phyloP scores from a whole-genome alignment of 1,284 basidiomycete species.

The Termitomyces sp. region DNA sequence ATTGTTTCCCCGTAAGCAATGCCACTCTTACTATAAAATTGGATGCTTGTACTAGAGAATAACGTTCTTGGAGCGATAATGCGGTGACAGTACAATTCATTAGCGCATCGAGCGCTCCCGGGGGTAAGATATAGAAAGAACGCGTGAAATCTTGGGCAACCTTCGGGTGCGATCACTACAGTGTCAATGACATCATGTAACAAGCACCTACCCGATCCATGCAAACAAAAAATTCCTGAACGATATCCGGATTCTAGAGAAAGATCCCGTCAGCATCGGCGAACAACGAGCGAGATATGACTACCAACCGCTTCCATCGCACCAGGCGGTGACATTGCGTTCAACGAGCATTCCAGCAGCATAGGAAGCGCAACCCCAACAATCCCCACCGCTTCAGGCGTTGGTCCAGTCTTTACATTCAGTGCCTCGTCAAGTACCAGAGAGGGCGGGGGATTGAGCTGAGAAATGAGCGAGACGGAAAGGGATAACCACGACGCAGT shows the following conservation, averaged over 20 bases:
- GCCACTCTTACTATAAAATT: slow-evolving; percentile 65
- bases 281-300: neutral
- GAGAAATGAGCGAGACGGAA: slow-evolving; percentile 71
- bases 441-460: slow-evolving; percentile 69
- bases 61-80: slow-evolving; percentile 77
- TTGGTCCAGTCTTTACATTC: slow-evolving; percentile 29
- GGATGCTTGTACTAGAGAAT: slow-evolving; percentile 78
- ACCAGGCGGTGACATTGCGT: slow-evolving; percentile 48
- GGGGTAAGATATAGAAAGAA: slow-evolving; percentile 65
- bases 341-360: slow-evolving; percentile 59
- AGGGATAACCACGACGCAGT: slow-evolving; percentile 83
- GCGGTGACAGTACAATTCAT: slow-evolving; percentile 70
- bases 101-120: slow-evolving; percentile 62
- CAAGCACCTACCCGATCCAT: slow-evolving; percentile 54
- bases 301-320: slow-evolving; percentile 67
- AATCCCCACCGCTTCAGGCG: slow-evolving; percentile 36
- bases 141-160: slow-evolving; percentile 70
- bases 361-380: slow-evolving; percentile 53
- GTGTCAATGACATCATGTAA: neutral
- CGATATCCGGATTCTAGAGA: slow-evolving; percentile 78
- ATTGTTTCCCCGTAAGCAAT: neutral
- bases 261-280: neutral
- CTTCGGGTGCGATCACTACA: slow-evolving; percentile 29
- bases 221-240: slow-evolving; percentile 82
- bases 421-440: slow-evolving; percentile 22